Percentiles rank a stretch among this genome's conserved stretches.
Evolutionary conservation across 2,329 filamentous ascomycete species (phyloP).

Genomic region (Botrytis pseudocinerea): DNA sequence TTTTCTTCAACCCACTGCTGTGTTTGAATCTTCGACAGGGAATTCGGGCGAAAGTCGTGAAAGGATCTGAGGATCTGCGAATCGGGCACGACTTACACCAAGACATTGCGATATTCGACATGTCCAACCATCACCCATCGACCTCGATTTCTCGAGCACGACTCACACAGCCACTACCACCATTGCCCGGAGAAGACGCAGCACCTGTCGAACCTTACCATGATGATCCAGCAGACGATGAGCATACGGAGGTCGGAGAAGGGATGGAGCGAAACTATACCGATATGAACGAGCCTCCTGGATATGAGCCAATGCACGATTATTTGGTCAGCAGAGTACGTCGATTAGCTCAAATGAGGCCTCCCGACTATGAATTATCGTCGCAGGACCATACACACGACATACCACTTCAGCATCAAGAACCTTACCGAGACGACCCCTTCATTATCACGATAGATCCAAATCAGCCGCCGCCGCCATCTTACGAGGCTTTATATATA

Average conservation of each 20-base stretch:
- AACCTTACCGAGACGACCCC: conserved; percentile 37
- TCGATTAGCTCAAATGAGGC: conserved; percentile 17
- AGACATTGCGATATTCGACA: conserved; percentile 20
- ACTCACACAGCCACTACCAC: conserved; percentile 33
- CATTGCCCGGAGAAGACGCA: conserved; percentile 29
- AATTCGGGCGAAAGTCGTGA: conserved; percentile 15
- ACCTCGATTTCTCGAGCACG: conserved; percentile 30
- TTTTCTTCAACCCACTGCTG: conserved; percentile 5
- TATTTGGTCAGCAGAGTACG: conserved; percentile 33
- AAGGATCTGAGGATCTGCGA: conserved; percentile 17
- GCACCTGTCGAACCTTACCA: conserved; percentile 29
- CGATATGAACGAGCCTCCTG: conserved; percentile 29
- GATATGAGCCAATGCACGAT: conserved; percentile 39
- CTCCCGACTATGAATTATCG: conserved; percentile 9
- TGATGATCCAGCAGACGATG: conserved; percentile 34
- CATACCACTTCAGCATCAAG: conserved; percentile 25
- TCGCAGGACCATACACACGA: conserved; percentile 8
- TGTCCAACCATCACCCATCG: conserved; percentile 30
- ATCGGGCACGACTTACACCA: conserved; percentile 10
- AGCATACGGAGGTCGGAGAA: conserved; percentile 18
- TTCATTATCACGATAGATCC: conserved; percentile 35
- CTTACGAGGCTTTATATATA: conserved; percentile 34
- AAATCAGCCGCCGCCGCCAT: conserved; percentile 32
- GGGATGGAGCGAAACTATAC: not conserved
- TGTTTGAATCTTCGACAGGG: conserved; percentile 11